Evolutionary conservation across 306 rosid species (phyloP).

Genomic region (Glycyrrhiza uralensis): DNA sequence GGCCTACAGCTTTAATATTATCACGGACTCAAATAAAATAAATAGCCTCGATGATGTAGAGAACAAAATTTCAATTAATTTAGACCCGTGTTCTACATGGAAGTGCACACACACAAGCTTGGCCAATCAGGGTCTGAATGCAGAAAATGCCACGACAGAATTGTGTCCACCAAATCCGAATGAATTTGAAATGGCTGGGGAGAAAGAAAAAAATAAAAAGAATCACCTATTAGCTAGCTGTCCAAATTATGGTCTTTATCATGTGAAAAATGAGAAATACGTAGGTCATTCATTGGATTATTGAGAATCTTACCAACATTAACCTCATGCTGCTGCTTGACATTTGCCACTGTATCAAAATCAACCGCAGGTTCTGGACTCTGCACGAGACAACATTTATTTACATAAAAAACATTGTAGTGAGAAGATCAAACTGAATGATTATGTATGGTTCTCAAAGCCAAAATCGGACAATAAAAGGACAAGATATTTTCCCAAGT

Average conservation of each 20-base stretch:
- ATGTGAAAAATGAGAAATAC: not conserved
- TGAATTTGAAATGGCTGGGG: conserved; percentile 92
- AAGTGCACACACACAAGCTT: conserved; percentile 29
- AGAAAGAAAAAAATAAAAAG: conserved; percentile 17
- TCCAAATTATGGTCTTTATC: not conserved
- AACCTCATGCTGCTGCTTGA: conserved; percentile 81
- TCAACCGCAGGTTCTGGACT: conserved; percentile 93
- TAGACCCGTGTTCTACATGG: conserved; percentile 39
- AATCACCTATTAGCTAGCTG: not conserved
- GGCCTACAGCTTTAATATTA: conserved; percentile 30
- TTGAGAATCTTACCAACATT: conserved; percentile 75
- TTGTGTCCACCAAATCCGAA: conserved; percentile 99
- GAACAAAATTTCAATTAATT: conserved; percentile 43
- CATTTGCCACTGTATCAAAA: conserved; percentile 83
- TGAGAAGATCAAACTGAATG: not conserved
- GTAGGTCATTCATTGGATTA: not conserved
- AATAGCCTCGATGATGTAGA: conserved; percentile 47
- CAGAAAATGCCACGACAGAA: conserved; percentile 91
- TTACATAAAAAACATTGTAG: conserved; percentile 10
- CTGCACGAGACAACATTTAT: conserved; percentile 40
- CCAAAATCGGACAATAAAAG: not conserved
- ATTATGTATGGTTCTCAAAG: not conserved
- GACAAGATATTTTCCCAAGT: not conserved
- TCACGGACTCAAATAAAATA: conserved; percentile 24
- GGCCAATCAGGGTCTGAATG: conserved; percentile 72